Percentiles rank a stretch among this genome's conserved stretches.
These are phyloP conservation scores for Neurospora sp. DNA, from an alignment of 495 filamentous ascomycete species.

Conservation along the genomic window DNA sequence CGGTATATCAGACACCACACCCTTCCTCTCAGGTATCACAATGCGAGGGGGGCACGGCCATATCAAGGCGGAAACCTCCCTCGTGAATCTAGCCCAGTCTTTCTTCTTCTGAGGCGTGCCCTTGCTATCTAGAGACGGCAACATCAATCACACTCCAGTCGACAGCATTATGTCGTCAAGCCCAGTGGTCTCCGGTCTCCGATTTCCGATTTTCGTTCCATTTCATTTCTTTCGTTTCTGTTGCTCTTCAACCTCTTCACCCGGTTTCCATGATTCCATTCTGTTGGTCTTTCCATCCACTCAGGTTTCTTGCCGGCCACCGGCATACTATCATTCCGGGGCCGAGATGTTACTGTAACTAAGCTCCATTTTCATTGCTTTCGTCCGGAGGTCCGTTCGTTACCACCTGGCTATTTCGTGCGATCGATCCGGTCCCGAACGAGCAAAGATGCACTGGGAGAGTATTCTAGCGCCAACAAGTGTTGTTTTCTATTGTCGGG, in stretches of 20 bases:
- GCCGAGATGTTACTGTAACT: not conserved
- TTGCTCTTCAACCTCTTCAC: not conserved
- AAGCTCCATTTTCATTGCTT: not conserved
- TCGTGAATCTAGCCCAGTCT: not conserved
- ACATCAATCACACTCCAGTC: not conserved
- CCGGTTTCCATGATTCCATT: not conserved
- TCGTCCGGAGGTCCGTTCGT: not conserved
- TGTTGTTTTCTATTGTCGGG: too few species aligned
- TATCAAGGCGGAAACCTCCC: not conserved
- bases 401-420: not conserved
- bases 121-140: not conserved
- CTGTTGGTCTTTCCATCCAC: not conserved
- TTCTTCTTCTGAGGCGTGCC: too few species aligned
- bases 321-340: not conserved
- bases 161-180: not conserved
- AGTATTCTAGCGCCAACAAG: too few species aligned
- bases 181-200: not conserved
- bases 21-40: not conserved
- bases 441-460: too few species aligned
- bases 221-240: too few species aligned
- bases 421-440: not conserved
- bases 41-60: not conserved
- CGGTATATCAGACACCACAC: not conserved
- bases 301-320: not conserved
- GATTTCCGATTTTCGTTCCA: too few species aligned